Evolutionary conservation across 306 rosid species (phyloP).

Genomic region (Cicer yamashitae): DNA sequence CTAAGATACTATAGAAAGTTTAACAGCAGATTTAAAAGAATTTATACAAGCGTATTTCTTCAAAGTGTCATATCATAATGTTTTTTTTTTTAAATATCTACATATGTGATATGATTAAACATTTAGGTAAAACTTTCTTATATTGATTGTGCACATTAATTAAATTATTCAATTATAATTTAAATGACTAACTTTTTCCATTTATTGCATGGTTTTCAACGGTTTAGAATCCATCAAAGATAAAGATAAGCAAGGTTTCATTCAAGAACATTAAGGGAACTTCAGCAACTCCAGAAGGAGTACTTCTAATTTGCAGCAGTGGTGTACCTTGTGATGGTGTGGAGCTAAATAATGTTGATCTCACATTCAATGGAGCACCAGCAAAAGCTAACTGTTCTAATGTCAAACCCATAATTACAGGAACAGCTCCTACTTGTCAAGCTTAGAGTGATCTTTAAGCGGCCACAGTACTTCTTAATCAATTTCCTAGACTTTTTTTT

Average conservation of each 20-base stretch:
- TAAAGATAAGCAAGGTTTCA: constrained; percentile 28
- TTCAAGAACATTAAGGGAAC: constrained; percentile 30
- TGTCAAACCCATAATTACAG: constrained; percentile 7
- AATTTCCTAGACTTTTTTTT: too few species aligned
- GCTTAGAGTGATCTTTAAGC: neutral
- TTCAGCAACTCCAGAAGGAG: neutral
- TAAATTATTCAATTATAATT: neutral
- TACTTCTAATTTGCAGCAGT: neutral
- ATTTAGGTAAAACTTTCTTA: neutral
- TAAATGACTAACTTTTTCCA: too few species aligned
- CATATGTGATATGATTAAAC: too few species aligned
- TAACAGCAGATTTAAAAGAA: too few species aligned
- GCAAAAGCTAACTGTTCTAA: constrained; percentile 6
- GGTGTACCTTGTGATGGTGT: constrained; percentile 24
- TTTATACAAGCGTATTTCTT: too few species aligned
- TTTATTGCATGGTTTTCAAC: neutral
- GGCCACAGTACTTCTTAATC: too few species aligned
- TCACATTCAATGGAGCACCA: constrained; percentile 18
- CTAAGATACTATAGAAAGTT: too few species aligned
- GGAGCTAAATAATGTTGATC: constrained; percentile 15
- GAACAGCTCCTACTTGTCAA: constrained; percentile 31
- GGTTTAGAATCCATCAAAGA: constrained; percentile 20
- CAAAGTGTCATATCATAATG: too few species aligned
- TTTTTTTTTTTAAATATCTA: too few species aligned
- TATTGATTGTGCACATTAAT: neutral